These are phyloP conservation scores for Coemansia sp. DNA, from an alignment of 192 early-diverging fungal species.

Conservation along the genomic window DNA sequence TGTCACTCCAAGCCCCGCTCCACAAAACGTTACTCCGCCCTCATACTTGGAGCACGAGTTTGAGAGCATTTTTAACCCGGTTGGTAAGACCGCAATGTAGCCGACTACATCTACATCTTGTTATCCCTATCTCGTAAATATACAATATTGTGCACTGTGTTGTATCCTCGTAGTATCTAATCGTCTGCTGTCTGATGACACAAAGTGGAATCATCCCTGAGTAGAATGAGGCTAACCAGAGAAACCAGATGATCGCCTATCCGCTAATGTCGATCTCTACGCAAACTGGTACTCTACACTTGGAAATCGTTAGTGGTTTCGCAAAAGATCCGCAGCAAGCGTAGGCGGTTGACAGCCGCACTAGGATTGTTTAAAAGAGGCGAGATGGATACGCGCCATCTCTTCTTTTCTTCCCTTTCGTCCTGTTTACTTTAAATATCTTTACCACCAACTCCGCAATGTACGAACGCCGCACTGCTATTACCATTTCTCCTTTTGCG, in stretches of 20 bases:
- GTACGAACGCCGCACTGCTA: constrained; percentile 1
- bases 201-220: neutral
- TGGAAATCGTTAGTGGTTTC: neutral
- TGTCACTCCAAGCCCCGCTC: neutral
- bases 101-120: neutral
- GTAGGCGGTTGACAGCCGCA: neutral
- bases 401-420: neutral
- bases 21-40: constrained; percentile 15
- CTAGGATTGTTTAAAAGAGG: neutral
- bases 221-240: neutral
- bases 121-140: neutral
- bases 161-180: neutral
- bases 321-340: neutral
- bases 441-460: neutral
- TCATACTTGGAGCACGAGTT: constrained; percentile 28
- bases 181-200: neutral
- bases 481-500: neutral
- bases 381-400: neutral
- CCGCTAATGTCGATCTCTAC: neutral
- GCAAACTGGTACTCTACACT: neutral
- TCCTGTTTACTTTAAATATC: neutral
- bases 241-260: neutral
- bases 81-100: constrained; percentile 7
- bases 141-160: neutral
- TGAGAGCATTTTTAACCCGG: constrained; percentile 4